Conservation (phyloP, 2,329 filamentous ascomycete genomes). For the Coniella lustricola region DNA sequence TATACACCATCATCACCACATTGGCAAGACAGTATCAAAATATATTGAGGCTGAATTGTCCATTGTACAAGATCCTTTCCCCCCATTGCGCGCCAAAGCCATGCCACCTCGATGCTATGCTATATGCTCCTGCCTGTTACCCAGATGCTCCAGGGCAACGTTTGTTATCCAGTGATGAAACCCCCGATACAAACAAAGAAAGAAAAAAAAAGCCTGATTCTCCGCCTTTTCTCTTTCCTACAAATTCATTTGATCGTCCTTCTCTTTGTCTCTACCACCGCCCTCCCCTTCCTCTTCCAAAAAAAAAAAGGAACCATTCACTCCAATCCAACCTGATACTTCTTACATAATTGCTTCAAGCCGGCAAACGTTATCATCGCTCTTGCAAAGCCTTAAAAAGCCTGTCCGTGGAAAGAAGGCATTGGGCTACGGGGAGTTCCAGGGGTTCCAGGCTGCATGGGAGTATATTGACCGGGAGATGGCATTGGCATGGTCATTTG, state of each 20-base stretch:
- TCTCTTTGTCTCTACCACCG: too few relatives aligned
- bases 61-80: slow-evolving; percentile 9
- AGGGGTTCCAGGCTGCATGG: slow-evolving; percentile 23
- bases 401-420: slow-evolving; percentile 25
- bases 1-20: too few relatives aligned
- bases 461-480: slow-evolving; percentile 17
- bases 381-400: slow-evolving; percentile 27
- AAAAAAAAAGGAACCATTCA: not conserved
- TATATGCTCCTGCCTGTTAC: slow-evolving; percentile 10
- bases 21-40: too few relatives aligned
- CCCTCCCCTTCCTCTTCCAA: too few relatives aligned
- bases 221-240: not conserved
- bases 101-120: slow-evolving; percentile 15
- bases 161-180: not conserved
- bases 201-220: not conserved
- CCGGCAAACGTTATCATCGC: too few relatives aligned
- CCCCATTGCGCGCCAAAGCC: not conserved
- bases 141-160: not conserved
- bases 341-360: too few relatives aligned
- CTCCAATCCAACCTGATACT: not conserved
- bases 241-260: too few relatives aligned
- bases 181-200: not conserved
- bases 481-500: slow-evolving; percentile 7
- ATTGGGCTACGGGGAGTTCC: slow-evolving; percentile 15
- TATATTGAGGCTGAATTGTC: not conserved